Evolutionary conservation across 129 eudicot genomes (phyloP).

Genomic region (Helianthus tuberosus): DNA sequence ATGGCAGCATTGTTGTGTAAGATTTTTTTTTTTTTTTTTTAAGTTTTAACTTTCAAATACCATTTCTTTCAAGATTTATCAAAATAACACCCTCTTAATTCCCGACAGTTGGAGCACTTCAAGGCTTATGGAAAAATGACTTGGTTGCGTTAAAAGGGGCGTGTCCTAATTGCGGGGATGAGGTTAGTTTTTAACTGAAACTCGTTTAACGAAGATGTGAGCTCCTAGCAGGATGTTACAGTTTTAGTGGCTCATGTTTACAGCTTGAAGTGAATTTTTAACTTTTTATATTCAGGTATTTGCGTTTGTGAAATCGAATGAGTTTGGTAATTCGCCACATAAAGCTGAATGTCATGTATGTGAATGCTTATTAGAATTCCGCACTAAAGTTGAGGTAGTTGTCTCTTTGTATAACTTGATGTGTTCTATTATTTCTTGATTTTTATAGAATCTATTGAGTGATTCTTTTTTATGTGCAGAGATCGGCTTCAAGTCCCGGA

Average conservation of each 20-base stretch:
- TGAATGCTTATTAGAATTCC: conserved; percentile 82
- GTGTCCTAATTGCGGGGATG: conserved; percentile 97
- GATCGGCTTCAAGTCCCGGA: conserved; percentile 61
- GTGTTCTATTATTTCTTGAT: background rate
- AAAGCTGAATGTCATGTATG: conserved; percentile 92
- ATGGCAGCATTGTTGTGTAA: background rate
- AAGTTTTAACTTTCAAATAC: background rate
- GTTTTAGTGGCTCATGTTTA: conserved; percentile 9
- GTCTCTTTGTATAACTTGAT: background rate
- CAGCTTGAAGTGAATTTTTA: conserved; percentile 10
- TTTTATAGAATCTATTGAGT: background rate
- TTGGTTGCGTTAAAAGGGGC: conserved; percentile 92
- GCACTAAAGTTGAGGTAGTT: conserved; percentile 81
- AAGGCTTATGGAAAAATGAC: conserved; percentile 81
- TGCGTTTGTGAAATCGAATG: conserved; percentile 79
- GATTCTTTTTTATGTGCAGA: conserved; percentile 41
- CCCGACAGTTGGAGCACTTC: conserved; percentile 74
- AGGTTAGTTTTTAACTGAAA: conserved; percentile 54
- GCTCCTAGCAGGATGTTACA: no score
- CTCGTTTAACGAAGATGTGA: background rate
- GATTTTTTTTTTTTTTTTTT: no score
- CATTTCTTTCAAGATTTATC: background rate
- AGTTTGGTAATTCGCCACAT: conserved; percentile 63
- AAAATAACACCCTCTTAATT: background rate
- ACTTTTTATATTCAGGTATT: conserved; percentile 61